A percentile compares a stretch with the other conserved stretches of the same genome.
These are phyloP conservation scores for Pelargonium fulgidum DNA, from an alignment of 441 rosid genomes.

Conservation along the genomic window DNA sequence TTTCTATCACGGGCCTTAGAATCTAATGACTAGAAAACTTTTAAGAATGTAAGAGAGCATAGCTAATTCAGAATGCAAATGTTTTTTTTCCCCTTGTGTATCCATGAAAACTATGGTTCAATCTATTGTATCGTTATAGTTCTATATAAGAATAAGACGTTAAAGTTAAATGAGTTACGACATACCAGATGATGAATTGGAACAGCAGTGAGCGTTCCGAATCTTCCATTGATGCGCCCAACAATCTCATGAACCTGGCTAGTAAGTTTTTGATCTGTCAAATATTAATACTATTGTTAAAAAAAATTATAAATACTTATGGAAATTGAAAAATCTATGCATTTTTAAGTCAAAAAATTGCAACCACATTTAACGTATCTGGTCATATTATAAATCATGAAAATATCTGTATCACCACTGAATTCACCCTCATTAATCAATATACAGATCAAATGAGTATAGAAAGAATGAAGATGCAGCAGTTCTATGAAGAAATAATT, in stretches of 20 bases:
- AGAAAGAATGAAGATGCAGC: conserved; percentile 15
- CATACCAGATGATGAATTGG: conserved; percentile 98
- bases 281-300: neutral
- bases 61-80: neutral
- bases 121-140: neutral
- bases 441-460: neutral
- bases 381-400: neutral
- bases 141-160: conserved; percentile 9
- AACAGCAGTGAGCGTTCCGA: conserved; percentile 89
- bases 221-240: conserved; percentile 98
- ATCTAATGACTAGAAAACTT: neutral
- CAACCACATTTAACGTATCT: neutral
- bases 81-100: neutral
- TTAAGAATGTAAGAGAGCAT: neutral
- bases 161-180: conserved; percentile 13
- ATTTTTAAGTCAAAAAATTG: neutral
- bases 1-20: neutral
- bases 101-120: neutral
- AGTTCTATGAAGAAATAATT: neutral
- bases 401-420: neutral
- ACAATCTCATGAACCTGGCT: conserved; percentile 99
- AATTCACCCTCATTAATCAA: neutral
- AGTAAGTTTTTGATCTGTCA: conserved; percentile 93
- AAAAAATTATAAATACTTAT: no score
- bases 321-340: neutral